These are phyloP conservation scores for Porphyridium purpureum DNA, from an alignment of 23 red algal species.

Conservation along the genomic window DNA sequence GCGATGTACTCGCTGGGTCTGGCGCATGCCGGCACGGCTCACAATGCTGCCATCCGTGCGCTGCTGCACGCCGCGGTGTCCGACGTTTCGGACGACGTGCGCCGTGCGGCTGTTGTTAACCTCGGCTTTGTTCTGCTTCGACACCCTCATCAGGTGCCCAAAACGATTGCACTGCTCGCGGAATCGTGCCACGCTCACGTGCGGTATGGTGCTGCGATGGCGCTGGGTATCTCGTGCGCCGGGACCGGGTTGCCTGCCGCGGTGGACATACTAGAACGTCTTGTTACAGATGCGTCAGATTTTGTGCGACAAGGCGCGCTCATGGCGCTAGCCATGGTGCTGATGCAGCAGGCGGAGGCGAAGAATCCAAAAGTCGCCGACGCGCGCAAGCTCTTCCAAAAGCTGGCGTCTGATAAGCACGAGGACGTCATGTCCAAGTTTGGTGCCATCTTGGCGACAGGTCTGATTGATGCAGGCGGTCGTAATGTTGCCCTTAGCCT, in stretches of 20 bases:
- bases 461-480: constrained; percentile 75
- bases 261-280: constrained; percentile 59
- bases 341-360: constrained; percentile 78
- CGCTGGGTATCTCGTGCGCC: constrained; percentile 84
- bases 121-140: constrained; percentile 88
- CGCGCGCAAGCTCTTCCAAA: constrained; percentile 67
- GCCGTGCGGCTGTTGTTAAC: constrained; percentile 70
- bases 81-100: constrained; percentile 93
- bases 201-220: constrained; percentile 87
- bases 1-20: constrained; percentile 77
- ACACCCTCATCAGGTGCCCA: constrained; percentile 56
- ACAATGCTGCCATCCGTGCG: constrained; percentile 71
- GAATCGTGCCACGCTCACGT: constrained; percentile 93
- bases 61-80: constrained; percentile 83
- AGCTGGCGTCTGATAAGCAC: constrained; percentile 29
- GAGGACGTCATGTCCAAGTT: constrained; percentile 91
- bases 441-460: constrained; percentile 72
- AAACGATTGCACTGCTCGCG: constrained; percentile 59
- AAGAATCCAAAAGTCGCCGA: constrained; percentile 24
- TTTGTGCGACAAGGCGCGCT: constrained; percentile 97
- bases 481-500: constrained; percentile 72
- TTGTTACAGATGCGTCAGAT: constrained; percentile 61
- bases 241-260: constrained; percentile 72
- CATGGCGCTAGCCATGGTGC: constrained; percentile 71
- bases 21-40: constrained; percentile 87